These are phyloP conservation scores for Trichophyton benhamiae DNA, from an alignment of 2,329 filamentous ascomycete genomes.

Conservation along the genomic window DNA sequence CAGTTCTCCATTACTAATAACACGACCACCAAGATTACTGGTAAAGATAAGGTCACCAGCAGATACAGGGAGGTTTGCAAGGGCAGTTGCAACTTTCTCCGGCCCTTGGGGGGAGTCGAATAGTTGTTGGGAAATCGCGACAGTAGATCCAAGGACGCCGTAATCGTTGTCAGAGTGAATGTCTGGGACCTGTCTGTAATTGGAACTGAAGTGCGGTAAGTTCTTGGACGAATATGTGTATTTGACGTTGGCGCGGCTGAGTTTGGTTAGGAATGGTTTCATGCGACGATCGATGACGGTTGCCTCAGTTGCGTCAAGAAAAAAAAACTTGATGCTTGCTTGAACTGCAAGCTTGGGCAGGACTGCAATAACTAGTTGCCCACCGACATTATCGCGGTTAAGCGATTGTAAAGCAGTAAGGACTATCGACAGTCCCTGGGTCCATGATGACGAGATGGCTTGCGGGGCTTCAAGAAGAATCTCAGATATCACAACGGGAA, in stretches of 20 bases:
- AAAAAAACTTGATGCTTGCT: neutral
- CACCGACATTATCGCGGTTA: neutral
- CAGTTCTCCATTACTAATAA: neutral
- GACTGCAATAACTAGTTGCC: neutral
- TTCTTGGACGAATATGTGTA: slow-evolving; percentile 28
- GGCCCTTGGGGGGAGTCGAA: slow-evolving; percentile 8
- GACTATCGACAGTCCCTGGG: neutral
- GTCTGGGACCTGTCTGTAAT: slow-evolving; percentile 3
- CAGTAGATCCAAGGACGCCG: slow-evolving; percentile 4
- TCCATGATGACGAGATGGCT: neutral
- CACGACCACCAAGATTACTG: slow-evolving; percentile 6
- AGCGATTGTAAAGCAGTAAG: neutral
- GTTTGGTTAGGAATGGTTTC: neutral
- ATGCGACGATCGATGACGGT: neutral
- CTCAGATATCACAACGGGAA: slow-evolving; percentile 17
- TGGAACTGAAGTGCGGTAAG: neutral
- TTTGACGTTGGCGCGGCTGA: slow-evolving; percentile 25
- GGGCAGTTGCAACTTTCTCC: neutral
- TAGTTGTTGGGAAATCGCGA: slow-evolving; percentile 6
- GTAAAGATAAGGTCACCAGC: slow-evolving; percentile 6
- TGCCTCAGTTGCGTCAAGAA: neutral
- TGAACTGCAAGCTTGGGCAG: neutral
- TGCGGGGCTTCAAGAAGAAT: neutral
- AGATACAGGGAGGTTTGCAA: slow-evolving; percentile 3
- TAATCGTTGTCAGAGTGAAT: slow-evolving; percentile 19